A percentile compares a stretch with the other conserved stretches of the same genome.
These are phyloP conservation scores for Colletotrichum shisoi DNA, from an alignment of 2,329 filamentous ascomycete species.

Conservation along the genomic window DNA sequence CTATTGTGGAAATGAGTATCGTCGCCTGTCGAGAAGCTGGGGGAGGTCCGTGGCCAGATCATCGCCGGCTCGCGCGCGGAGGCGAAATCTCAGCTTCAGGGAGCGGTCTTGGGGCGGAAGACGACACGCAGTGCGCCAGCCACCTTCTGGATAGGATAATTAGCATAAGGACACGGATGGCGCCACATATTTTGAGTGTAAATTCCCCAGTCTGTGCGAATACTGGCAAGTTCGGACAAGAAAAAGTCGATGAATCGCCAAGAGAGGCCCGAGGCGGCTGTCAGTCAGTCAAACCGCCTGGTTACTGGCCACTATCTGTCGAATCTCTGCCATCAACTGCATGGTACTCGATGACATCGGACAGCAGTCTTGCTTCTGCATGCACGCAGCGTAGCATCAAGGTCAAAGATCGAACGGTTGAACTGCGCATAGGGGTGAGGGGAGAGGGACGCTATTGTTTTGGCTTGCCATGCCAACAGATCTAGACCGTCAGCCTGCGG, in stretches of 20 bases:
- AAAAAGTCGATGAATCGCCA: background rate
- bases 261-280: background rate
- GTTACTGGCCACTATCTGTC: too few relatives aligned
- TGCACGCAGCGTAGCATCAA: background rate
- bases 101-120: constrained; percentile 4
- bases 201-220: constrained; percentile 13
- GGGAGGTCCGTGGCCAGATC: constrained; percentile 3
- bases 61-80: background rate
- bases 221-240: background rate
- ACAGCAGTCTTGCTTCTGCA: too few relatives aligned
- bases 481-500: background rate
- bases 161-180: background rate
- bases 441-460: background rate
- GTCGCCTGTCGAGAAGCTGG: background rate
- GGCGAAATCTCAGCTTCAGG: background rate
- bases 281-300: constrained; percentile 13
- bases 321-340: background rate
- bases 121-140: background rate
- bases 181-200: background rate
- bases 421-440: background rate
- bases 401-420: background rate
- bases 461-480: background rate
- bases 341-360: background rate
- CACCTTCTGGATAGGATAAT: background rate
- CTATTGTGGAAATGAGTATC: constrained; percentile 32